Evolutionary conservation across 495 filamentous ascomycete genomes (phyloP), one percentile per base, ranked within the genome.

Genomic region (Aspergillus diversus): DNA sequence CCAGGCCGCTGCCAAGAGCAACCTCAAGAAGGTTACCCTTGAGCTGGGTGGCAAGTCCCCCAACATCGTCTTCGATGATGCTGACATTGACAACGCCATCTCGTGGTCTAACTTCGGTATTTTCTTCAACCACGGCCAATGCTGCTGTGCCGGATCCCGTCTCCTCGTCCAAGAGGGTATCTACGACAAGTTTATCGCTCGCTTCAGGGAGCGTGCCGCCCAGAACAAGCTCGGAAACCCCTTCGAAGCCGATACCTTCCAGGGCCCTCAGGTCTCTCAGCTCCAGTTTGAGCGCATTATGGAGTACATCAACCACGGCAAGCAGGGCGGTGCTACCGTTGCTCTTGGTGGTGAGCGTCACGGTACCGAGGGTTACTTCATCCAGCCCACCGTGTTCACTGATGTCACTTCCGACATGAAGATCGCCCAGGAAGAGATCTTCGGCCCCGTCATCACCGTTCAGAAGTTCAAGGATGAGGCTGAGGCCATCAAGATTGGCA

Each of bases 21-120:
- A 98, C 85, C 73, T 98, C 75, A 98, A 98, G 90, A 97, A 97
- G 88, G 95, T 97, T 54, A 98, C 94, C n/a, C 86, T 98, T 35
- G 94, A 98, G 80, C 89, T 98, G 57, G 94, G 94, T 75, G 94
- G 94, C 80, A 98, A 98, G 88, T 96, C 91, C 59, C 94, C 94
- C 65, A 98, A 98, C 84, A 97, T 98, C 64, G 87, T 98, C 73
- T 97, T 98, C 80, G 83, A 94, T 71, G 94, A 98, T 70, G 94
- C 94, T 59, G 88, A 98, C 71, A 93, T 98, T 69, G 93, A 97
- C 69, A 90, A 97, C 73, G 93, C 94, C 63, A 93, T 98, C 78
- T 92, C 89, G 16, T 98, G 94, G 94, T 91, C 94, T 76, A 98
- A 98, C 89, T 97, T 95, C 63, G 94, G 94, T 75, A 97, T 98